A percentile compares a stretch with the other conserved stretches of the same genome.
These are phyloP conservation scores for Cudoniella acicularis DNA, from an alignment of 495 filamentous ascomycete genomes.

Conservation along the genomic window DNA sequence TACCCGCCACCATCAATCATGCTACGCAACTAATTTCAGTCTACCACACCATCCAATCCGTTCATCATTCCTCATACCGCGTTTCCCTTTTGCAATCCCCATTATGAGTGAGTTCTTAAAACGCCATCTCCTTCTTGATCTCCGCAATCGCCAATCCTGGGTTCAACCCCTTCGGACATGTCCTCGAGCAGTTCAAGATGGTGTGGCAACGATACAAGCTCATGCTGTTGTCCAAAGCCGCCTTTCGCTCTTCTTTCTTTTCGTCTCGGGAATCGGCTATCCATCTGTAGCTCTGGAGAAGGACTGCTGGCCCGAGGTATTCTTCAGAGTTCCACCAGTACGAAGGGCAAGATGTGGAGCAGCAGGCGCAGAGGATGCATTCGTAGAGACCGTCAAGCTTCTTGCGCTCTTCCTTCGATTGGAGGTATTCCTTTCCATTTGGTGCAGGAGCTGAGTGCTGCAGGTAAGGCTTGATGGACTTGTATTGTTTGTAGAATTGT, in stretches of 20 bases:
- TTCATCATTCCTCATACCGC: neutral
- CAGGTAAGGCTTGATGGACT: conserved; percentile 98
- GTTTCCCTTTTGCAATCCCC: neutral
- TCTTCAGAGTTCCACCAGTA: conserved; percentile 99
- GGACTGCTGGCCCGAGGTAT: conserved; percentile 94
- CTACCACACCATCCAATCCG: too few relatives aligned
- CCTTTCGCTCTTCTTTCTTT: conserved; percentile 79
- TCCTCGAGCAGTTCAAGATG: conserved; percentile 94
- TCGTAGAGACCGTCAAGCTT: conserved; percentile 99
- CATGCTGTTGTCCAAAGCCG: conserved; percentile 95
- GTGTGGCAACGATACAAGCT: conserved; percentile 98
- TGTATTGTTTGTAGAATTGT: conserved; percentile 99
- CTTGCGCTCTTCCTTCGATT: conserved; percentile 82
- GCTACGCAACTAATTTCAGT: neutral
- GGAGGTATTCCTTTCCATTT: conserved; percentile 84
- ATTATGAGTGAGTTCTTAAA: too few relatives aligned
- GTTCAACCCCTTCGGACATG: conserved; percentile 97
- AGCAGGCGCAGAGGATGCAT: conserved; percentile 99
- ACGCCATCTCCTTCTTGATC: conserved; percentile 97
- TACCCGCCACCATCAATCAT: neutral
- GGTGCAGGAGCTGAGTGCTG: conserved; percentile 75
- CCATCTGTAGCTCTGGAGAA: conserved; percentile 97
- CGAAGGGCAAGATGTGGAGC: conserved; percentile 93
- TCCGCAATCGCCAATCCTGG: conserved; percentile 90
- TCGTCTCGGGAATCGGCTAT: conserved; percentile 89